Conservation (phyloP, 164 flowering plant genomes). For the Vitis riparia region DNA sequence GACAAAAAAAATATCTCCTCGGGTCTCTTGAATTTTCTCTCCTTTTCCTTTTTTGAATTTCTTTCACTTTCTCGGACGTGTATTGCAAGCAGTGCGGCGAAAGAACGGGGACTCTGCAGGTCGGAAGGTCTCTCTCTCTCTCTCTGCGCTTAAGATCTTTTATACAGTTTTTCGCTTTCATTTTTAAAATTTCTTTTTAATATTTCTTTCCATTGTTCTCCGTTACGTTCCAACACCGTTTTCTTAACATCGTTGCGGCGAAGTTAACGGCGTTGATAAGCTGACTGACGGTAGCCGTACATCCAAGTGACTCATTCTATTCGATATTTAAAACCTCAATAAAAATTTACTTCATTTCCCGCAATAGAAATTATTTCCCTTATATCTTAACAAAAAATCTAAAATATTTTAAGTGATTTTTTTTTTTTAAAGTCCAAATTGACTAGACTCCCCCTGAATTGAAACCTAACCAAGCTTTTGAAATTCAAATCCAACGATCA, state of each 20-base stretch:
- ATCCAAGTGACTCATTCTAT: too few species aligned
- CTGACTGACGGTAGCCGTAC: not conserved
- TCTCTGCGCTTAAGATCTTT: constrained; percentile 25
- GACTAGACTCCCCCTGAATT: too few species aligned
- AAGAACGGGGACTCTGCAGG: constrained; percentile 12
- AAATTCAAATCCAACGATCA: too few species aligned
- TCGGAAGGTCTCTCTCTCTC: constrained; percentile 6
- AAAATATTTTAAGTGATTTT: too few species aligned
- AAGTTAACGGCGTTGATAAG: constrained; percentile 30
- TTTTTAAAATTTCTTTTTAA: not conserved
- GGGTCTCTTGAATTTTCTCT: too few species aligned
- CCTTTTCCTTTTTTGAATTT: not conserved
- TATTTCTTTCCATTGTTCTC: constrained; percentile 7
- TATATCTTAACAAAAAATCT: too few species aligned
- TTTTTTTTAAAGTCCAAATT: too few species aligned
- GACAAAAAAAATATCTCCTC: not conserved
- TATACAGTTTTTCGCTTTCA: constrained; percentile 17
- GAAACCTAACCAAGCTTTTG: too few species aligned
- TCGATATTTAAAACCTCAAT: too few species aligned
- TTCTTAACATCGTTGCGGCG: constrained; percentile 45
- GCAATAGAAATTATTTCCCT: too few species aligned
- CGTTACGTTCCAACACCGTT: constrained; percentile 32
- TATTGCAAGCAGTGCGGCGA: constrained; percentile 14
- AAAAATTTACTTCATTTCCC: too few species aligned
- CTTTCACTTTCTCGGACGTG: not conserved